These are phyloP conservation scores for Beta vulgaris DNA, from an alignment of 148 eudicot genomes.

Conservation along the genomic window DNA sequence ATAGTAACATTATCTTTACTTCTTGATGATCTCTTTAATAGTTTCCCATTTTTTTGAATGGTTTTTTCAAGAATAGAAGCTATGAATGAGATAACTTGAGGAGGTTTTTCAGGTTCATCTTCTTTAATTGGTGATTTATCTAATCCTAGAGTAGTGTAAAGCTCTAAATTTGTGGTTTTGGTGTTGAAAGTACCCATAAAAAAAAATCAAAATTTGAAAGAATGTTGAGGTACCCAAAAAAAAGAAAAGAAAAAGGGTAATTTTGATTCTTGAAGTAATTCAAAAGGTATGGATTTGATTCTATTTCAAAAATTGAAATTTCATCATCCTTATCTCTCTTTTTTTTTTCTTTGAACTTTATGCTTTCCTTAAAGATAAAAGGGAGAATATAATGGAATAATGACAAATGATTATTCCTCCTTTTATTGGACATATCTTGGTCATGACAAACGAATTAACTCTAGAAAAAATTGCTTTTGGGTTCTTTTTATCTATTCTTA, in stretches of 20 bases:
- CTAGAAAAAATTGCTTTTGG: constrained; percentile 9
- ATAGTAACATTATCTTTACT: constrained; percentile 30
- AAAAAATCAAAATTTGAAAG: background rate
- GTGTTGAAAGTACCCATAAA: constrained; percentile 31
- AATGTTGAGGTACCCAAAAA: background rate
- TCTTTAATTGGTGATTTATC: constrained; percentile 21
- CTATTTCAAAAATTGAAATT: constrained; percentile 5
- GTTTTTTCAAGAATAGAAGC: constrained; percentile 36
- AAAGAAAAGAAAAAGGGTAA: too few relatives aligned
- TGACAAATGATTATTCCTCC: constrained; percentile 30
- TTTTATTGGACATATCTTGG: constrained; percentile 15
- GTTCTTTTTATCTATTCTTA: background rate
- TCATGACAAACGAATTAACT: constrained; percentile 12
- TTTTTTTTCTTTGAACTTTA: constrained; percentile 10
- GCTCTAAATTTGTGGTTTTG: constrained; percentile 18
- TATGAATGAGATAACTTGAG: constrained; percentile 36
- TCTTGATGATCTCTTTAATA: constrained; percentile 27
- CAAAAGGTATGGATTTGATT: constrained; percentile 2
- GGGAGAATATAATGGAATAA: constrained; percentile 24
- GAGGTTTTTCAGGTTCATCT: constrained; percentile 20
- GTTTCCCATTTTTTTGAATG: constrained; percentile 39
- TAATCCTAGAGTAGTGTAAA: constrained; percentile 27
- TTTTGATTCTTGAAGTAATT: constrained; percentile 23
- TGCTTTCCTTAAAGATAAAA: constrained; percentile 29
- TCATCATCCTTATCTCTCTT: constrained; percentile 20